These are phyloP conservation scores for Neofusicoccum laricinum DNA, from an alignment of 2,329 filamentous ascomycete genomes.

Conservation along the genomic window DNA sequence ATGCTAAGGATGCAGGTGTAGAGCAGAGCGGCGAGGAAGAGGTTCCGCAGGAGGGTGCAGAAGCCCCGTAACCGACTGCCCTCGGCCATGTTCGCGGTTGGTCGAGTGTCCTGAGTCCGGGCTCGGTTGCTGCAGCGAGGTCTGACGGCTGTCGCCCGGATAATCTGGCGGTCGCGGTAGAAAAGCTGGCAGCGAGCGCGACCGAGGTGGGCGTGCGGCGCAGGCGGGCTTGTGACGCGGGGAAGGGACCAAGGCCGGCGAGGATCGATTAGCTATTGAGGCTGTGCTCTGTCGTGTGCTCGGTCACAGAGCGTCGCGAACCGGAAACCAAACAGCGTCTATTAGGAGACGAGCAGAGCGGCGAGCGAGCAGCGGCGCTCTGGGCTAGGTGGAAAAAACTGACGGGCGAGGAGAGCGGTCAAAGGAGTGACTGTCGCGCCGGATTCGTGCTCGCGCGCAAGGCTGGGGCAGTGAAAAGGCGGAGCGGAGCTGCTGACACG, in stretches of 20 bases:
- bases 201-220: not conserved
- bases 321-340: not conserved
- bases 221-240: not conserved
- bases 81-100: constrained; percentile 32
- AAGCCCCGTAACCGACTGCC: constrained; percentile 30
- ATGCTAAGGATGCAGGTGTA: constrained; percentile 43
- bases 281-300: constrained; percentile 4
- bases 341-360: not conserved
- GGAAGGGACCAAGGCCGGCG: not conserved
- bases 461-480: constrained; percentile 13
- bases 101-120: not conserved
- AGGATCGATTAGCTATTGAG: not conserved
- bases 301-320: not conserved
- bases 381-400: not conserved
- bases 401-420: constrained; percentile 1
- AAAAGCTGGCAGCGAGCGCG: not conserved
- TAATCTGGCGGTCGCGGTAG: not conserved
- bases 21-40: constrained; percentile 40
- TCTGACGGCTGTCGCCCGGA: not conserved
- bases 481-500: constrained; percentile 9
- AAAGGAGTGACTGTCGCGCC: constrained; percentile 13
- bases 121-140: not conserved
- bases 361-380: not conserved
- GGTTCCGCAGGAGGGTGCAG: constrained; percentile 41
- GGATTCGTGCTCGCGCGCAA: constrained; percentile 6